phyloP scores from a whole-genome alignment of 345 rosid species.

The Euphorbia peplus region DNA sequence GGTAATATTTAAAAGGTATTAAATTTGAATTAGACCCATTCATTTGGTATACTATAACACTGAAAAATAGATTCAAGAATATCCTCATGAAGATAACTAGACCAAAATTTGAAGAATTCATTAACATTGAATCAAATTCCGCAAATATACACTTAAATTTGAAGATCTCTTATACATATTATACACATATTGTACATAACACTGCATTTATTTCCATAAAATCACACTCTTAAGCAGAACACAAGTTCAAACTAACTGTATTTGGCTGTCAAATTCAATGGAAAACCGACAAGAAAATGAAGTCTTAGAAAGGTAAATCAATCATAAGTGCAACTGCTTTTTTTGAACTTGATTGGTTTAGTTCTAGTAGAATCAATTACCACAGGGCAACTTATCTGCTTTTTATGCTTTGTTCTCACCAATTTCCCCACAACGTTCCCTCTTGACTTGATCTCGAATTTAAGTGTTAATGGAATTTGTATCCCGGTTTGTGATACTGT shows the following conservation, averaged over 20 bases:
- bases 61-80: not conserved
- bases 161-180: not conserved
- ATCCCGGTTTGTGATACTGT: constrained; percentile 41
- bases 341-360: constrained; percentile 57
- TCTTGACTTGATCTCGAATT: constrained; percentile 52
- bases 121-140: not conserved
- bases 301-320: not conserved
- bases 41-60: no score
- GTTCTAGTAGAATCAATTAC: constrained; percentile 47
- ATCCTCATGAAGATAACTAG: not conserved
- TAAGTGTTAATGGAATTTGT: constrained; percentile 45
- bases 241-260: not conserved
- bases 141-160: not conserved
- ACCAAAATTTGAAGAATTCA: not conserved
- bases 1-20: no score
- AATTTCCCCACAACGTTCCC: constrained; percentile 81
- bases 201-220: not conserved
- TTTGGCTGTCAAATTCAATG: no score
- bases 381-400: constrained; percentile 53
- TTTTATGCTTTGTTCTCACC: constrained; percentile 60
- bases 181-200: not conserved
- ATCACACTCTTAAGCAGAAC: not conserved
- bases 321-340: constrained; percentile 24
- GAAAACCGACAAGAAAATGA: not conserved
- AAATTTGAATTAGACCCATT: no score